Conservation (phyloP, 345 rosid genomes). For the Melaleuca quinquenervia region DNA sequence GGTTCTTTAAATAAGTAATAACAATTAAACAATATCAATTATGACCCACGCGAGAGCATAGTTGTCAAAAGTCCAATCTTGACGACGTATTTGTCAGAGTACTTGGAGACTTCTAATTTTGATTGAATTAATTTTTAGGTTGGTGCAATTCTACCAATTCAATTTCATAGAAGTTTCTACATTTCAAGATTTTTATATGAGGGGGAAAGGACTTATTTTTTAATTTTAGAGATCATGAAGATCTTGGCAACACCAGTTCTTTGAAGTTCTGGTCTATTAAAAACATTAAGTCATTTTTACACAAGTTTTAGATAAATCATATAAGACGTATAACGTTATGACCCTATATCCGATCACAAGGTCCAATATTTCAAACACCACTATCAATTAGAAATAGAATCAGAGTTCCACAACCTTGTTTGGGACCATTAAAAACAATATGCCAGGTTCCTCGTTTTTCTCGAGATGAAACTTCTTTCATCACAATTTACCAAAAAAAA, state of each 20-base stretch:
- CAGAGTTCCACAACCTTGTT: background rate
- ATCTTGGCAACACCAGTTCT: background rate
- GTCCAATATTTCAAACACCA: background rate
- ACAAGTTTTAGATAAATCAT: background rate
- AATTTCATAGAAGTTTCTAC: background rate
- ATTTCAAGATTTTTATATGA: background rate
- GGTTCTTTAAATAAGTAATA: background rate
- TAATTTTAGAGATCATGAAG: background rate
- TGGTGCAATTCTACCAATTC: background rate
- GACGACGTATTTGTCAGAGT: background rate
- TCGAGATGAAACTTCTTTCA: background rate
- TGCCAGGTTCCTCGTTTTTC: background rate
- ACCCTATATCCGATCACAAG: background rate
- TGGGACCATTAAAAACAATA: background rate
- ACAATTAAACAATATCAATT: background rate
- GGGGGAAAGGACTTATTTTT: background rate
- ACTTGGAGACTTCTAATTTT: background rate
- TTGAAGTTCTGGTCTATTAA: background rate
- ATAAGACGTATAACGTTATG: background rate
- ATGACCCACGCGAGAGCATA: background rate
- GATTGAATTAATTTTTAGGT: background rate
- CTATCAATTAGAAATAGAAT: background rate
- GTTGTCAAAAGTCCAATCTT: background rate
- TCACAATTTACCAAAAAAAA: too few species aligned
- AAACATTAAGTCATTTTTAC: background rate